Evolutionary conservation across 768 basidiomycete genomes (phyloP).

Genomic region (Tulasnella calospora): DNA sequence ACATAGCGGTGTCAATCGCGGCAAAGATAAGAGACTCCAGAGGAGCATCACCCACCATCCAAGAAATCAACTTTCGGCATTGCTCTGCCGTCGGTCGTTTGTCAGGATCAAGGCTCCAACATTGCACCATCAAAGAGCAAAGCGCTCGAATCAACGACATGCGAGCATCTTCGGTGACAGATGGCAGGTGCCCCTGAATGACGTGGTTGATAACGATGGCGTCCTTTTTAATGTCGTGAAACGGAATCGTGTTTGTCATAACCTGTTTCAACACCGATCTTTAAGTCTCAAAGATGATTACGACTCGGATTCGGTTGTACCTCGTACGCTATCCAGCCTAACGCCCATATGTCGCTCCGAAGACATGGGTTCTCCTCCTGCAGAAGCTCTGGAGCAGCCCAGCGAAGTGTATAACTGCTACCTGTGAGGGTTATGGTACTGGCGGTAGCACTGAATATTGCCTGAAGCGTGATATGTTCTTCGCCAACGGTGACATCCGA

Average conservation of each 20-base stretch:
- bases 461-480: not conserved
- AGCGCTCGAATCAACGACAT: not conserved
- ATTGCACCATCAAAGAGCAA: not conserved
- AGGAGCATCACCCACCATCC: not conserved
- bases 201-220: not conserved
- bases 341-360: not conserved
- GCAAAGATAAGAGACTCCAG: not conserved
- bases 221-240: not conserved
- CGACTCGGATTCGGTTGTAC: not conserved
- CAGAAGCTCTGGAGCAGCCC: not conserved
- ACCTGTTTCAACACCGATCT: not conserved
- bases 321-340: not conserved
- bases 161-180: not conserved
- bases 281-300: not conserved
- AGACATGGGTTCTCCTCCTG: not conserved
- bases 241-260: not conserved
- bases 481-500: not conserved
- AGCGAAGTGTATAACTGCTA: not conserved
- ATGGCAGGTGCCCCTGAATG: not conserved
- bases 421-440: not conserved
- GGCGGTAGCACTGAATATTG: not conserved
- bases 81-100: not conserved
- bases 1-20: not conserved
- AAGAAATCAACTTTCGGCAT: not conserved
- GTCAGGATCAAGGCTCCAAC: not conserved